These are phyloP conservation scores for Pseudonectria buxi DNA, from an alignment of 2,329 filamentous ascomycete species.

Conservation along the genomic window DNA sequence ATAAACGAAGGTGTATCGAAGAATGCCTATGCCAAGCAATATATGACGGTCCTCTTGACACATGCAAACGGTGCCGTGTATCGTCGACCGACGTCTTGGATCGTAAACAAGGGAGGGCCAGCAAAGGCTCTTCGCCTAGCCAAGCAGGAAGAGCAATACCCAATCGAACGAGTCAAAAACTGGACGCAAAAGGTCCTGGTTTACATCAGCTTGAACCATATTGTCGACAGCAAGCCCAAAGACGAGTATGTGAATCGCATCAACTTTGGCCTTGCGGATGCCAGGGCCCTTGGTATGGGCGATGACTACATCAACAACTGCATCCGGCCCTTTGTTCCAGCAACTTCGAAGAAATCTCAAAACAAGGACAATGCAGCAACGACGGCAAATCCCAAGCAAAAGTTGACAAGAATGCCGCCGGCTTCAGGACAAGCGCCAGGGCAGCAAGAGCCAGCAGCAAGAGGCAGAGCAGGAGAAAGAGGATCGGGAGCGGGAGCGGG, in stretches of 20 bases:
- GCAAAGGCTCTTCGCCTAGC: conserved; percentile 18
- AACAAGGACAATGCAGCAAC: too few species aligned
- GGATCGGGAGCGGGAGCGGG: not conserved
- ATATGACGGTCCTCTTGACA: conserved; percentile 27
- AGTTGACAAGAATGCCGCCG: too few species aligned
- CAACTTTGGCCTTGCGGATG: conserved; percentile 31
- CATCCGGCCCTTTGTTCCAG: conserved; percentile 31
- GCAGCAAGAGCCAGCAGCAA: conserved; percentile 4
- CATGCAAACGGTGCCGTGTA: conserved; percentile 28
- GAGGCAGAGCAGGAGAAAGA: not conserved
- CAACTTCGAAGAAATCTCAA: conserved; percentile 9
- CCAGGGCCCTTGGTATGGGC: conserved; percentile 28
- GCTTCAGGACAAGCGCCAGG: too few species aligned
- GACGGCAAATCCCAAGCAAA: too few species aligned
- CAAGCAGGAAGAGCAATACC: conserved; percentile 10
- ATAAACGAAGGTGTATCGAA: conserved; percentile 34
- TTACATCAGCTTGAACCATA: conserved; percentile 30
- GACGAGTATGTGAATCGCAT: conserved; percentile 36
- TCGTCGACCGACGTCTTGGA: conserved; percentile 30
- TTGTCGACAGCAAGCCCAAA: conserved; percentile 28
- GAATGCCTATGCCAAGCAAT: conserved; percentile 31
- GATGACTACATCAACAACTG: conserved; percentile 31
- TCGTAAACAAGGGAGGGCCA: conserved; percentile 31
- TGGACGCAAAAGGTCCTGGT: conserved; percentile 30
- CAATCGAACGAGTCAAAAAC: conserved; percentile 14